Conservation (phyloP, 495 filamentous ascomycete species). For the Pyronema domesticum region DNA sequence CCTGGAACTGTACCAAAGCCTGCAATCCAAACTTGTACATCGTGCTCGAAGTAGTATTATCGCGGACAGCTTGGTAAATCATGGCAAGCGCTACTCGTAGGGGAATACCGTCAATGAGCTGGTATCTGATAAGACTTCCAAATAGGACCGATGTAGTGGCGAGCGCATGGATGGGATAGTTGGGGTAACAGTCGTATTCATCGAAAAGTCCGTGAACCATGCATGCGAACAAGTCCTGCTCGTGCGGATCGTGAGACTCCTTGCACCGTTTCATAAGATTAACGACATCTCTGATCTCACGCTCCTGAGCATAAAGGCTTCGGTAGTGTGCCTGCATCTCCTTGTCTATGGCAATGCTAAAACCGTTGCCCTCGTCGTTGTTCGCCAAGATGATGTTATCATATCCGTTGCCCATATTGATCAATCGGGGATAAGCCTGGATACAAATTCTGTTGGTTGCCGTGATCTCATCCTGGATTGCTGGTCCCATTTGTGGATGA, state of each 20-base stretch:
- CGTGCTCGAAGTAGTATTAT: conserved; percentile 56
- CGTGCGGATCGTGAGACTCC: conserved; percentile 57
- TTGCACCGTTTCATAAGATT: conserved; percentile 69
- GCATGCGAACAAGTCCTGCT: conserved; percentile 89
- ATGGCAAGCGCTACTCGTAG: conserved; percentile 83
- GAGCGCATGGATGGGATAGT: conserved; percentile 83
- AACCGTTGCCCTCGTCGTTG: conserved; percentile 54
- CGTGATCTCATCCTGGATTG: conserved; percentile 21
- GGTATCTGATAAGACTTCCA: conserved; percentile 85
- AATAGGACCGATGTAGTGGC: conserved; percentile 93
- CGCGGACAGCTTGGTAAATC: conserved; percentile 85
- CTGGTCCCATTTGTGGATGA: conserved; percentile 21
- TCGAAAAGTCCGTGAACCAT: conserved; percentile 98
- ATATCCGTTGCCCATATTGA: conserved; percentile 84
- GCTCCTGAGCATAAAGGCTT: conserved; percentile 80
- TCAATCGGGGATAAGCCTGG: conserved; percentile 80
- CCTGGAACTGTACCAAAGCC: conserved; percentile 70
- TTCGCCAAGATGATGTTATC: conserved; percentile 80
- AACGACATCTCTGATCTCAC: conserved; percentile 63
- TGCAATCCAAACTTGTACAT: conserved; percentile 99
- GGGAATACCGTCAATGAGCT: conserved; percentile 72
- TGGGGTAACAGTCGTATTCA: conserved; percentile 84
- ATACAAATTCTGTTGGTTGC: conserved; percentile 68
- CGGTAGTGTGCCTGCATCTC: conserved; percentile 96
- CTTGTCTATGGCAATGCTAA: conserved; percentile 60